Evolutionary conservation across 1,139 yeast species (phyloP), one percentile per base, ranked within the genome.

Genomic region (Candida frijolesensis): DNA sequence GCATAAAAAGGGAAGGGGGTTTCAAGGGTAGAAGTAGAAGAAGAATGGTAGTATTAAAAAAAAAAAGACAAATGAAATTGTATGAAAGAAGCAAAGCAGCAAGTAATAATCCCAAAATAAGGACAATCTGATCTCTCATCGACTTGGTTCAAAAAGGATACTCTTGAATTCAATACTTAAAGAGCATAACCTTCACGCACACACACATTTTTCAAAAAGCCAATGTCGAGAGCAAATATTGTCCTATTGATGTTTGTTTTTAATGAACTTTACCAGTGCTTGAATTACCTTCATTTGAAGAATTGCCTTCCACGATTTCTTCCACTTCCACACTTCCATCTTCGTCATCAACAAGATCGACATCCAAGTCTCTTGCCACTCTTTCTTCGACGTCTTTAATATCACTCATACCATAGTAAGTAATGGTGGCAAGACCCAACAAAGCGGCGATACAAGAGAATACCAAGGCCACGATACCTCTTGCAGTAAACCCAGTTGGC

Each of bases 401-500:
- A 60, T 89, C 97, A 51, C 79, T 80, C 68, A 85, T 67, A 51
- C 92, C 92, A 61, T 80, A 86, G 49, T 72, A 66, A 50, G 81
- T 74, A 54, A 86, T 84, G 15, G 82, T 70, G 48, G 62, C 70
- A 30, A 86, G 61, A 38, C 92, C 92, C 55, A 74, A 76, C 19
- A 85, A 34, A 14, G 85, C 91, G 42, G 79, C 74, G 11, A 78
- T 41, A 41, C 83, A 73, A 25, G 89, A 84, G 46, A 83, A 64
- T 0, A 75, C 67, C 52, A 86, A 66, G 8, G 90, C 90, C 54
- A 84, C 65, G 61, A 84, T 85, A 42, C 92, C 92, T 65, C 79
- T 83, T 19, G 76, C 61, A 2, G 91, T 85, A 68, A 86, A 86
- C 3, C 91, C 91, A 40, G 71, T 73, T 2, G 92, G 91, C 54